A percentile compares a stretch with the other conserved stretches of the same genome.
These are phyloP conservation scores for Glycine tomentella DNA, from an alignment of 306 rosid genomes.

Conservation along the genomic window DNA sequence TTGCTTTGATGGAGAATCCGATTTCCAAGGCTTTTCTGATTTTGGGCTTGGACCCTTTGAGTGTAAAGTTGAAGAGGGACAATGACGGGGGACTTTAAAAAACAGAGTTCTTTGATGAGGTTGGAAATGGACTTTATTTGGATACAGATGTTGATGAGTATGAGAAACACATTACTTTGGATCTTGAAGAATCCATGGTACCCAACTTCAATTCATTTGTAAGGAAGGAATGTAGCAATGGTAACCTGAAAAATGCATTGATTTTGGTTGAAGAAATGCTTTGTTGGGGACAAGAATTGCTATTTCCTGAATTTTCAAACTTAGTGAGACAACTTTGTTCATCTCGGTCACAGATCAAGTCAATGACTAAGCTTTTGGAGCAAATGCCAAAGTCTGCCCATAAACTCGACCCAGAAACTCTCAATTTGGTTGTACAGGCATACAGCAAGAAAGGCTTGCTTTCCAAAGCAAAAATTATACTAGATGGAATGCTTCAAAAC, in stretches of 20 bases:
- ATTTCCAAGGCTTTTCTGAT: conserved; percentile 70
- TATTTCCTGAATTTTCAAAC: conserved; percentile 55
- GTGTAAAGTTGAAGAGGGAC: conserved; percentile 82
- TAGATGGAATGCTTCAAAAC: conserved; percentile 68
- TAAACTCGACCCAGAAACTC: conserved; percentile 66
- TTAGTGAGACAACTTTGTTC: conserved; percentile 65
- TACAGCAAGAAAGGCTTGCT: conserved; percentile 70
- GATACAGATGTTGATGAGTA: conserved; percentile 78
- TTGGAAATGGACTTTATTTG: conserved; percentile 94
- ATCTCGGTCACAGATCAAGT: conserved; percentile 57
- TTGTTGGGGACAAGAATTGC: conserved; percentile 84
- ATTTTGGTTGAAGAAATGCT: conserved; percentile 66
- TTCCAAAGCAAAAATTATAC: conserved; percentile 54
- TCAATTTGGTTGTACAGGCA: conserved; percentile 70
- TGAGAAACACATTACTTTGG: conserved; percentile 60
- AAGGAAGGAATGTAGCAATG: conserved; percentile 54
- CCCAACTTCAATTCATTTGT: conserved; percentile 64
- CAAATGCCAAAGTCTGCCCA: conserved; percentile 56
- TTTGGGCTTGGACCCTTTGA: conserved; percentile 74
- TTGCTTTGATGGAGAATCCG: conserved; percentile 60
- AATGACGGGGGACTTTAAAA: conserved; percentile 61
- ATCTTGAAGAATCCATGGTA: conserved; percentile 69
- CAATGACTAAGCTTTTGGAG: conserved; percentile 55
- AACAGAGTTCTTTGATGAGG: conserved; percentile 77
- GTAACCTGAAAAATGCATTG: conserved; percentile 62